Evolutionary conservation across 179 eudicot genomes (phyloP), one percentile per base, ranked within the genome.

Genomic region (Drosera spatulata): DNA sequence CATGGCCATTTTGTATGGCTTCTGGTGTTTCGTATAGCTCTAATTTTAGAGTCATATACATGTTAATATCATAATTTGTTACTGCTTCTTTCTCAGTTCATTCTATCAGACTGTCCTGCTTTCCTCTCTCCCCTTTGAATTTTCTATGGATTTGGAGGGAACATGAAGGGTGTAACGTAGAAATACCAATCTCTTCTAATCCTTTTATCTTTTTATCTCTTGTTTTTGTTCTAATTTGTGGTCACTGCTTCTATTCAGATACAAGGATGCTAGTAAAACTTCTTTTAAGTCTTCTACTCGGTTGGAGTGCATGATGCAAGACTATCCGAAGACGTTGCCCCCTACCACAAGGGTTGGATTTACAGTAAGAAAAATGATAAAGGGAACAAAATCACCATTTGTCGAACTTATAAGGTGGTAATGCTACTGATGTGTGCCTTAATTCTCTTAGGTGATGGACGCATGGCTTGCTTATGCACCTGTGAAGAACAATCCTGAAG

Each of bases 261-360:
- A 94, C 65, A 94, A 86, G 79, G 97, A 94, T 71, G 69, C 86
- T 44, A 90, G 83, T 52, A 94, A 87, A 69, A 81, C 88, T 46
- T 78, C 88, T 50, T 90, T 94, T 22, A 94, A 90, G 82, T 94
- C 99, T 52, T 85, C 99, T n/a, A 94, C 95, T 46, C 80, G 99
- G 57, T 73, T 94, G 58, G 97, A 94, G 75, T 94, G 99, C 70
- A 89, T 94, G 99, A 93, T 93, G 97, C 99, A 94, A 79, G 97
- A 94, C 73, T 94, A 90, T 76, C 99, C 99, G 40, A 83, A 85
- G 81, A 86, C 97, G 62, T 70, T 94, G 73, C 87, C 99, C 68
- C 87, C 99, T 43, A 82, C 95, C 15, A 94, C 99, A 50, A 81
- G 88, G 69, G 91, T 94, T 83, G 99, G 97, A 57, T 94, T 93